Evolutionary conservation across 352 stramenopile genomes (phyloP), one percentile per base, ranked within the genome.

Genomic region (Phytopythium delawarense): DNA sequence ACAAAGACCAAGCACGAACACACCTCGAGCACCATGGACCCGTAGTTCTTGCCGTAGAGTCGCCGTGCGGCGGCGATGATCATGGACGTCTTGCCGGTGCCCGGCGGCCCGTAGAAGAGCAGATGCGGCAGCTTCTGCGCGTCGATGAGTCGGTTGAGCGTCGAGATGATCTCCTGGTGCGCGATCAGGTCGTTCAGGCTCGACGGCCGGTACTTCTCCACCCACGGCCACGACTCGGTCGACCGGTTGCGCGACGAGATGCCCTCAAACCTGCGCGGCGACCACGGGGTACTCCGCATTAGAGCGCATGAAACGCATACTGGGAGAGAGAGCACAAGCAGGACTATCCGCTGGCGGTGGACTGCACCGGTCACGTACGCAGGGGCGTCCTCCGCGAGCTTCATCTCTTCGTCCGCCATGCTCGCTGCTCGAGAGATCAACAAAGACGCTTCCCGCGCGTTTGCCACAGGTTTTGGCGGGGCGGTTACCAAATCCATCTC

Each of bases 131-230:
- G 81, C 74, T 98, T 98, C 58, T 98, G 93, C 46, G 77, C 91
- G 57, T 99, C 94, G 65, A 99, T 98, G 35, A 99, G 84, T 4
- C 83, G 88, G 42, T 97, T 98, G 25, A 99, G 81, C 60, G 97
- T 99, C 49, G 83, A 87, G 52, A 99, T 87, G 76, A 99, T 99
- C 65, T 99, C 93, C 63, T 98, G 84, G 66, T 99, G 97, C 6
- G 96, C 96, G 50, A 99, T 97, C 13, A 99, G 74, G 67, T 99
- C 96, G 66, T 97, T 77, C 13, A 99, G 74, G 56, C 74, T 96
- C 23, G 82, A 89, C 23, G 97, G 97, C 2, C 97, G 91, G 79
- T 99, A 99, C 76, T 99, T 99, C 77, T 99, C 97, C 15, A 99
- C 96, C 97, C 96, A 99, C 23, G 97, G 93, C 79, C 96, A 94